Evolutionary conservation across 177 flowering plant species (phyloP), one percentile per base, ranked within the genome.

Genomic region (Vitis hybrid): DNA sequence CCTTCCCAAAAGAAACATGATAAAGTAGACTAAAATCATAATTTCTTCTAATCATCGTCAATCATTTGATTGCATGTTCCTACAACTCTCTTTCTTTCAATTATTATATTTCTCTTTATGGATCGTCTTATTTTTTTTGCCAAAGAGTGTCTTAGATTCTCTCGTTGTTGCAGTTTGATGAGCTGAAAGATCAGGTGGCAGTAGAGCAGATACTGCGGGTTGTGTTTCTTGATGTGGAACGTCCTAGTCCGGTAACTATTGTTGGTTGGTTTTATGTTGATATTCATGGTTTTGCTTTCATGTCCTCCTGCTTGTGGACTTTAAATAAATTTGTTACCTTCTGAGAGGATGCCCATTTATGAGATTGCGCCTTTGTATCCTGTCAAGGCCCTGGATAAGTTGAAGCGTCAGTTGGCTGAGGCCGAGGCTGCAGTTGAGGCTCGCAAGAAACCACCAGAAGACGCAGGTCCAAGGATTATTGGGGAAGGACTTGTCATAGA

Each of bases 401-500:
- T 89, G 78, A 89, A 89, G 64, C 91, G 87, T 62, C 87, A 83
- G 67, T 66, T 89, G 68, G 93, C 89, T 15, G 93, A 89, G 62
- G 93, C 93, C 5, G 93, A 89, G 65, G 89, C 89, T 71, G 89
- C 83, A 30, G 72, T 85, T 10, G 93, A 86, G 72, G 78, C 80
- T 52, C 86, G 89, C 63, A 89, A 87, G 79, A 87, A 89, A 69
- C 93, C 93, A 52, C 82, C 85, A 34, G 91, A 89, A 74, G 93
- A 89, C 65, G 66, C 85, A 12, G 88, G 91, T 61, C 93, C 89
- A 48, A 83, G 64, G 74, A 81, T 89, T 26, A 79, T 86, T 21
- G 91, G 91, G 23, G 97, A 92, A 82, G 96, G 94, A 69, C 90
- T 92, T 18, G 94, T 91, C 1, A 89, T 92, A 49, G 97, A 92